phyloP scores from a whole-genome alignment of 1,284 basidiomycete species.

The Microbotryum intermedium region DNA sequence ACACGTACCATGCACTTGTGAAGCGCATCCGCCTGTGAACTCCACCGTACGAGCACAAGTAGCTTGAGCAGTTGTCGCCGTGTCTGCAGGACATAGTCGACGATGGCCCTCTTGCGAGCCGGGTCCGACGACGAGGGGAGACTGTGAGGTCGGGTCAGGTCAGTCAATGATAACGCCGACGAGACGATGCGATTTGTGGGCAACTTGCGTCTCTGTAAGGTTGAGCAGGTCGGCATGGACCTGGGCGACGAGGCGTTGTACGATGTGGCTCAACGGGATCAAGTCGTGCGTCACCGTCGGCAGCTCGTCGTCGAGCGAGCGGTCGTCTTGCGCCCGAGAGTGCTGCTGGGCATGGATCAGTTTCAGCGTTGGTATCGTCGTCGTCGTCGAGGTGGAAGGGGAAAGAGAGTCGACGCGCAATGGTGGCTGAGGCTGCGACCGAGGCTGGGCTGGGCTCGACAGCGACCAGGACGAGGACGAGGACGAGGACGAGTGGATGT shows the following conservation, averaged over 20 bases:
- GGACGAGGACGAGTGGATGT: background rate
- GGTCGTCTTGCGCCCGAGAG: background rate
- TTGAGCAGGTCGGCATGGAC: slow-evolving; percentile 76
- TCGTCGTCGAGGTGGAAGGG: background rate
- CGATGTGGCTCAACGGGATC: slow-evolving; percentile 60
- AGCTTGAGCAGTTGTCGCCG: slow-evolving; percentile 84
- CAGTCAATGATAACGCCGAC: background rate
- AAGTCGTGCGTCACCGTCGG: slow-evolving; percentile 66
- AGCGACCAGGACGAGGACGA: background rate
- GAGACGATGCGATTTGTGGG: background rate
- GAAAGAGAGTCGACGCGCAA: too few species aligned
- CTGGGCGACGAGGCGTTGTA: slow-evolving; percentile 64
- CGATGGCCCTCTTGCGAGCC: slow-evolving; percentile 69
- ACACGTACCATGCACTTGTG: slow-evolving; percentile 66
- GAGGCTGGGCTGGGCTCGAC: too few species aligned
- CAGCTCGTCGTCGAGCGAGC: slow-evolving; percentile 59
- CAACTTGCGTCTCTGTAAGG: slow-evolving; percentile 69
- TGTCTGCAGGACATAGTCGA: slow-evolving; percentile 76
- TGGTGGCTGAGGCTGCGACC: background rate
- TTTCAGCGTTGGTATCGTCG: background rate
- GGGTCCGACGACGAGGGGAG: slow-evolving; percentile 73
- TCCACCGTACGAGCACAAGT: slow-evolving; percentile 74
- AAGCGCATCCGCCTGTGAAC: slow-evolving; percentile 64
- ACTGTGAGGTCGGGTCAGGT: slow-evolving; percentile 40
- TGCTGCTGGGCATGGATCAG: background rate